Evolutionary conservation across 441 rosid genomes (phyloP).

Genomic region (Viola pubescens): DNA sequence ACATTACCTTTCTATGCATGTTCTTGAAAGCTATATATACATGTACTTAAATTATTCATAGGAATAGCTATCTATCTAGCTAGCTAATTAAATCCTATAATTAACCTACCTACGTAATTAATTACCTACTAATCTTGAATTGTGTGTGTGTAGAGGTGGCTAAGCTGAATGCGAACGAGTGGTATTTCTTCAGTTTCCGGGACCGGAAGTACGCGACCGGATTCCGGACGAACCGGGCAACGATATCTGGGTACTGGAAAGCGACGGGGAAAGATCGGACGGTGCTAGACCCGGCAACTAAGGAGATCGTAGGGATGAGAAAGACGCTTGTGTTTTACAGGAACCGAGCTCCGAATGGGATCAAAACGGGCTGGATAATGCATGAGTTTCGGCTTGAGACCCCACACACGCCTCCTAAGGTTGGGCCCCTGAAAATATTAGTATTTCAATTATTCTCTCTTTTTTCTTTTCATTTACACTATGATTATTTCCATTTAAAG

Average conservation of each 20-base stretch:
- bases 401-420: constrained; percentile 93
- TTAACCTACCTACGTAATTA: background rate
- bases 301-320: constrained; percentile 84
- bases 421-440: constrained; percentile 10
- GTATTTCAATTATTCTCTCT: background rate
- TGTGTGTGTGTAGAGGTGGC: constrained; percentile 54
- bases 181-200: constrained; percentile 96
- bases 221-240: constrained; percentile 78
- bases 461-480: background rate
- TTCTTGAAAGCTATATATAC: constrained; percentile 10
- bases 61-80: background rate
- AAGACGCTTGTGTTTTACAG: constrained; percentile 85
- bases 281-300: constrained; percentile 55
- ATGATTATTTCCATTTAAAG: too few species aligned
- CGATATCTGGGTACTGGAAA: constrained; percentile 86
- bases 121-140: too few species aligned
- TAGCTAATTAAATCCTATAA: constrained; percentile 1
- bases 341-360: constrained; percentile 88
- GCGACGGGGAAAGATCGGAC: constrained; percentile 95
- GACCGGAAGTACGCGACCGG: constrained; percentile 93
- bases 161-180: constrained; percentile 80
- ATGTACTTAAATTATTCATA: background rate
- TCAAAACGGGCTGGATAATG: constrained; percentile 97
- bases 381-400: constrained; percentile 92
- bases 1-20: background rate